These are phyloP conservation scores for Sclerotinia nivalis DNA, from an alignment of 2,329 filamentous ascomycete genomes.

Conservation along the genomic window DNA sequence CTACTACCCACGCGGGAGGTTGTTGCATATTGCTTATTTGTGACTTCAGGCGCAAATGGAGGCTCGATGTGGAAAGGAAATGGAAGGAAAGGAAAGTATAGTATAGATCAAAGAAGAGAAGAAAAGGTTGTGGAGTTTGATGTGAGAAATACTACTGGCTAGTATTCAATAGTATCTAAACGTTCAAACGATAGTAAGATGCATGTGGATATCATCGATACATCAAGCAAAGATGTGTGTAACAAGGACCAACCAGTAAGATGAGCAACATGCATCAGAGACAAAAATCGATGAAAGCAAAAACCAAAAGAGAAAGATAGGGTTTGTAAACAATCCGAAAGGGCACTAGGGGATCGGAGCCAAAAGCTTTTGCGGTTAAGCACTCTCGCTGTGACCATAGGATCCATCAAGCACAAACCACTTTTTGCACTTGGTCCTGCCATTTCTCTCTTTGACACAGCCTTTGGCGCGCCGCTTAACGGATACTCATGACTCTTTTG, in stretches of 20 bases:
- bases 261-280: neutral
- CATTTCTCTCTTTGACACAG: neutral
- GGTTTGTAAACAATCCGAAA: neutral
- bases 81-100: neutral
- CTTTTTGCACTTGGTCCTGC: neutral
- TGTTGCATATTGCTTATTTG: slow-evolving; percentile 28
- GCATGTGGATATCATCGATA: slow-evolving; percentile 6
- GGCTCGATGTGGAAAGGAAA: neutral
- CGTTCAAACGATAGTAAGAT: neutral
- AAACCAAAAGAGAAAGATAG: neutral
- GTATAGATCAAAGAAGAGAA: neutral
- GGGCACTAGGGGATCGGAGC: neutral
- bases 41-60: neutral
- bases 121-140: neutral
- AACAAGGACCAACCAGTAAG: neutral
- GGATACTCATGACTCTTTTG: neutral
- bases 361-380: neutral
- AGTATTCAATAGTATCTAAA: slow-evolving; percentile 5
- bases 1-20: slow-evolving; percentile 29
- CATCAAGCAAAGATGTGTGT: slow-evolving; percentile 10
- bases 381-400: slow-evolving; percentile 8
- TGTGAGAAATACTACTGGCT: neutral
- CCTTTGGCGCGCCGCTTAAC: neutral
- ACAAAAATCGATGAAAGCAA: neutral
- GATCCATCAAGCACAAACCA: neutral